These are phyloP conservation scores for Diaporthe sp. DNA, from an alignment of 2,329 filamentous ascomycete species.

Conservation along the genomic window DNA sequence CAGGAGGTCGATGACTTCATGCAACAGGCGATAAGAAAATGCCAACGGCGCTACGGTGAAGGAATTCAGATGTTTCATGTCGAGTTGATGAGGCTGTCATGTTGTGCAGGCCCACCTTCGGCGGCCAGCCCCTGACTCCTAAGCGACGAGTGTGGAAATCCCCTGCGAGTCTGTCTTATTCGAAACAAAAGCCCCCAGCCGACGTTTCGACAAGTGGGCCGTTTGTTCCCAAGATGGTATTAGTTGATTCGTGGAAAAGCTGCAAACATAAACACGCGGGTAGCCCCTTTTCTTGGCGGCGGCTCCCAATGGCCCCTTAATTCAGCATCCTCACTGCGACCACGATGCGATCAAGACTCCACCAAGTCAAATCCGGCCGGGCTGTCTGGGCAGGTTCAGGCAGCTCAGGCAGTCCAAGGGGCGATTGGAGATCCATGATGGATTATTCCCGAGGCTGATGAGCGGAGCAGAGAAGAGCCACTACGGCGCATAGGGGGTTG, in stretches of 20 bases:
- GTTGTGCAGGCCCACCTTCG: background rate
- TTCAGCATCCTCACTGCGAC: constrained; percentile 1
- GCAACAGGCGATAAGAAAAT: background rate
- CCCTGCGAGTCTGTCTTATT: constrained; percentile 20
- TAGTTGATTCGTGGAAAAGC: constrained; percentile 27
- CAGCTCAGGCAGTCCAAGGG: background rate
- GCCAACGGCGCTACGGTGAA: constrained; percentile 13
- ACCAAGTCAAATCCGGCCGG: background rate
- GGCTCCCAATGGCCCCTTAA: constrained; percentile 26
- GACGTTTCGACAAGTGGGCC: constrained; percentile 15
- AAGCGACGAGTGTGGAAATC: constrained; percentile 12
- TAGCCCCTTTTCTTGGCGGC: constrained; percentile 27
- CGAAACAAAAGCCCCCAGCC: constrained; percentile 13
- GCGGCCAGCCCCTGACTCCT: constrained; percentile 10
- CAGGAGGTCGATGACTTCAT: background rate
- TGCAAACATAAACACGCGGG: background rate
- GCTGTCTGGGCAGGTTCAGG: background rate
- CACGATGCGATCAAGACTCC: background rate
- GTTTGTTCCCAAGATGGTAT: background rate
- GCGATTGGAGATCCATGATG: background rate
- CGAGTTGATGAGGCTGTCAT: constrained; percentile 7
- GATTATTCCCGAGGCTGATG: constrained; percentile 8
- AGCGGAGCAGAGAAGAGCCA: background rate
- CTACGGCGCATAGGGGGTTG: constrained; percentile 1
- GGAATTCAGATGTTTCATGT: constrained; percentile 1